Evolutionary conservation across 352 stramenopile genomes (phyloP), one percentile per base, ranked within the genome.

Genomic region (Peronospora belbahrii): DNA sequence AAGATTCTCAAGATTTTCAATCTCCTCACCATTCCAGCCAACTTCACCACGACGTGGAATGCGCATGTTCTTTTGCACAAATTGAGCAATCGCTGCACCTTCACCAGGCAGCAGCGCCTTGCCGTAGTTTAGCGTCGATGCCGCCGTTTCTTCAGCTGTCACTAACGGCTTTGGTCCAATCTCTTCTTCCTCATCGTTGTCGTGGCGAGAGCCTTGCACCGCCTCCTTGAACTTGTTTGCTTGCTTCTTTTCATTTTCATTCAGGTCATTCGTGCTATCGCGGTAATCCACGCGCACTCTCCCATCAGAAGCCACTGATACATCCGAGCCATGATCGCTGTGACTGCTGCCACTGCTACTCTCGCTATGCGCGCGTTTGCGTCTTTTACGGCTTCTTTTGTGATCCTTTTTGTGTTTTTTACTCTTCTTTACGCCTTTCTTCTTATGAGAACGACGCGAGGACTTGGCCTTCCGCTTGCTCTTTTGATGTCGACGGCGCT

Each of bases 1-100:
- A 17, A 94, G 59, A 9, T 84, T 87, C 73, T 99, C 96, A 43
- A 98, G 83, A 9, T 87, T 78, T 55, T 98, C 94, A 62, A 99
- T 99, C 61, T 99, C 94, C 32, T 95, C 78, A 1, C 83, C 91
- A 44, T 83, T 91, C 74, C 93, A 98, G 9, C 95, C 95, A 46
- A 99, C 97, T 76, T 99, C 96, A 64, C 96, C 96, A 72, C 96
- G 88, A 40, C 96, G 88, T 15, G 96, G 96, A 52, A 99, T 98
- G 32, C 96, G 94, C 70, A 99, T 96, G 61, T 98, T 98, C 61
- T 98, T 97, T 70, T 99, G 95, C 15, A 99, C 96, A 59, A 97
- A 99, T 63, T 97, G 85, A 10, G 96, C 95, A 51, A 99, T 97
- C 32, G 95, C 95, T 23, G 79, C 85, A 34, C 90, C 90, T 72